A percentile compares a stretch with the other conserved stretches of the same genome.
Evolutionary conservation across 140 eudicot species (phyloP).

Genomic region (Stevia rebaudiana): DNA sequence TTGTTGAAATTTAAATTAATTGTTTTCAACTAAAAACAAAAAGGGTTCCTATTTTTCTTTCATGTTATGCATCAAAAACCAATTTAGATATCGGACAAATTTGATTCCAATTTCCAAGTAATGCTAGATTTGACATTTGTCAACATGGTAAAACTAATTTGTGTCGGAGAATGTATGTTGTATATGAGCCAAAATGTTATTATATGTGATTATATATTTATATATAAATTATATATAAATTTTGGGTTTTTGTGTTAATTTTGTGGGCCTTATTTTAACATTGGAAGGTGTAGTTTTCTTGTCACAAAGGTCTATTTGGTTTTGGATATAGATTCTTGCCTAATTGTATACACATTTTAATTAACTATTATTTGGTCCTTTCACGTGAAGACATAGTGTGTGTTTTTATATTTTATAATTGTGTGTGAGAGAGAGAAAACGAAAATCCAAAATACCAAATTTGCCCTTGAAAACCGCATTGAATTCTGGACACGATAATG

Average conservation of each 20-base stretch:
- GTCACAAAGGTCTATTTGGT: constrained; percentile 18
- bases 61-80: neutral
- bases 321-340: constrained; percentile 2
- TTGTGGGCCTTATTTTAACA: neutral
- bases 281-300: constrained; percentile 17
- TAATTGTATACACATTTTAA: neutral
- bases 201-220: too few species aligned
- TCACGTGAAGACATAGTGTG: constrained; percentile 24
- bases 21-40: too few species aligned
- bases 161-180: neutral
- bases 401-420: neutral
- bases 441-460: constrained; percentile 8
- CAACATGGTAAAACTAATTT: neutral
- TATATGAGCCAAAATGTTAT: neutral
- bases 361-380: constrained; percentile 5
- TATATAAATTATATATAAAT: neutral
- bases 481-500: constrained; percentile 20
- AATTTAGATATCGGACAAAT: neutral
- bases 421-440: neutral
- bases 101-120: too few species aligned
- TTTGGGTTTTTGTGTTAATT: neutral
- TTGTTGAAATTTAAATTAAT: neutral
- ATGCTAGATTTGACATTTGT: too few species aligned
- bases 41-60: neutral
- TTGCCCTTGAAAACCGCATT: constrained; percentile 31